Percentiles rank a stretch among this genome's conserved stretches.
These are phyloP conservation scores for Diaporthe caulivora DNA, from an alignment of 2,329 filamentous ascomycete species.

Conservation along the genomic window DNA sequence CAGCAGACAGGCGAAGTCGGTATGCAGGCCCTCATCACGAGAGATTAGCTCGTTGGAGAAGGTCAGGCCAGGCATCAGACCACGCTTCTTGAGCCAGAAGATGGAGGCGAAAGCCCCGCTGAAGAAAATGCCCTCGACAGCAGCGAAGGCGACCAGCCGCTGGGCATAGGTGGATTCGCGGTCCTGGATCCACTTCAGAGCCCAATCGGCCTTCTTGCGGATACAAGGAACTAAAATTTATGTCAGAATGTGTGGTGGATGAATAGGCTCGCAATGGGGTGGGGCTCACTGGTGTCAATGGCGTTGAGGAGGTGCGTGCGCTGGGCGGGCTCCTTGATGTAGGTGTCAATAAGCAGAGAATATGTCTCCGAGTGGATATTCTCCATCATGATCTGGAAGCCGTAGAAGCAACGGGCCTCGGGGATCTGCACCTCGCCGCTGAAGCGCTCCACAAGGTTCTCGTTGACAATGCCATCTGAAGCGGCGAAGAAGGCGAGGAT, in stretches of 20 bases:
- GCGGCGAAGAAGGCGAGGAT: slow-evolving; percentile 99
- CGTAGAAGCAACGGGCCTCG: slow-evolving; percentile 99
- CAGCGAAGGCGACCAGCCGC: slow-evolving; percentile 95
- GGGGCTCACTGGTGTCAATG: slow-evolving; percentile 90
- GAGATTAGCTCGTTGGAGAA: slow-evolving; percentile 99
- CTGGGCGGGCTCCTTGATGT: slow-evolving; percentile 98
- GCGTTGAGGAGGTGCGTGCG: slow-evolving; percentile 96
- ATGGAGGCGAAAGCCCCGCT: slow-evolving; percentile 98
- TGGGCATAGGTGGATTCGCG: slow-evolving; percentile 94
- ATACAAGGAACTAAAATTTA: slow-evolving; percentile 86
- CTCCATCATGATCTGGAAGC: slow-evolving; percentile 99
- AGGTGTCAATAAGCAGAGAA: slow-evolving; percentile 98
- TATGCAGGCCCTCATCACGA: slow-evolving; percentile 98
- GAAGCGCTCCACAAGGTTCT: slow-evolving; percentile 99
- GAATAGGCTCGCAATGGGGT: slow-evolving; percentile 43
- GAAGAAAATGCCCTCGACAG: slow-evolving; percentile 99
- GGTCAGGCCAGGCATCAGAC: slow-evolving; percentile 96
- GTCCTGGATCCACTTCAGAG: slow-evolving; percentile 93
- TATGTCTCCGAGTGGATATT: slow-evolving; percentile 99
- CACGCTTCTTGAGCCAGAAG: slow-evolving; percentile 99
- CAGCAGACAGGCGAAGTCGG: slow-evolving; percentile 96
- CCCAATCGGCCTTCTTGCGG: slow-evolving; percentile 98
- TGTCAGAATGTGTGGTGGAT: slow-evolving; percentile 71
- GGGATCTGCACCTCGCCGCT: slow-evolving; percentile 96
- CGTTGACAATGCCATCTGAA: slow-evolving; percentile 98